Evolutionary conservation across 1,284 basidiomycete genomes (phyloP), one percentile per base, ranked within the genome.

Genomic region (Ustilago cynodontis): DNA sequence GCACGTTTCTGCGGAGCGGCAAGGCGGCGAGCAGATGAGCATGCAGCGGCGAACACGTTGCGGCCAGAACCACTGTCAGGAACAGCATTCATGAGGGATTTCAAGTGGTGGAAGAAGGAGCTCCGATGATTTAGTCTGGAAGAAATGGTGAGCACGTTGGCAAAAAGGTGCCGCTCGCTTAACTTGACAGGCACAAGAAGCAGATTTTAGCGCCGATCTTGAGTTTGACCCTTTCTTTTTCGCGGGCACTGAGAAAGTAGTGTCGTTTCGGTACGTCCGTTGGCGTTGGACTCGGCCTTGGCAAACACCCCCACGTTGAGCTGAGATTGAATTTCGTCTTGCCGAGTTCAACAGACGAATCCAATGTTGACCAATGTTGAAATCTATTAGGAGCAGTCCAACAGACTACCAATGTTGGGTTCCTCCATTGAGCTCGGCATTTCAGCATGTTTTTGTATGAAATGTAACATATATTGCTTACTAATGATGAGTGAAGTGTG

Each of bases 81-180:
- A 51, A 51, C 28, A 31, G 26, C 14, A 29, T 14, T n/a, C 14
- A 55, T 45, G 43, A 11, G 31, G 31, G 31, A 33, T n/a, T n/a
- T n/a, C n/a, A n/a, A n/a, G 11, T 20, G 18, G n/a, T 45, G 43
- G 43, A 41, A 26, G 18, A 11, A 37, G 33, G 16, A 14, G 43
- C 43, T 45, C 43, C 43, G 43, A 45, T 8, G 8, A 20, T 45
- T 45, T 45, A 45, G 43, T 18, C 20, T n/a, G 16, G 45, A 11
- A 50, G 33, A 39, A 28, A 52, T 16, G 26, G 41, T 55, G 67
- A 39, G 57, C 67, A 70, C 67, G 67, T 70, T 70, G 35, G 53
- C 18, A 20, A 18, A 33, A 9, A 51, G 33, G 24, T 45, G 43
- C 31, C 28, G 37, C 61, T 70, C 67, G 67, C 67, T 70, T 70